Evolutionary conservation across 768 basidiomycete species (phyloP), one percentile per base, ranked within the genome.

Genomic region (Pleurotus platypus): DNA sequence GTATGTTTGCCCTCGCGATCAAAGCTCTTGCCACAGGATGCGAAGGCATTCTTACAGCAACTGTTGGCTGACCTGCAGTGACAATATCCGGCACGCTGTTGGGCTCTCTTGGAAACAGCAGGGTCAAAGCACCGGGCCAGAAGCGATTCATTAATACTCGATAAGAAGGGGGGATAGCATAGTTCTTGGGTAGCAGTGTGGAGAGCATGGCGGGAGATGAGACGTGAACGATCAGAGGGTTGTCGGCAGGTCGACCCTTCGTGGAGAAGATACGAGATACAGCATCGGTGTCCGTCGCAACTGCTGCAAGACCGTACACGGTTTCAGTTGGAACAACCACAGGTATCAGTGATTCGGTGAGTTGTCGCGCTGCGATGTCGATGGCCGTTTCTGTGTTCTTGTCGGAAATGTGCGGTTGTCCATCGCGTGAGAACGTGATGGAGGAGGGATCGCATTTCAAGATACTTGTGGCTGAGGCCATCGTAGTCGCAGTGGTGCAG

Each of bases 271-370:
- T 94, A 63, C 79, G 80, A 2, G 78, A 66, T 4, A 84, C 81
- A 2, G 95, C 93, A 13, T 71, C 61, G 6, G 80, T 61, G 63
- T 84, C 74, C 46, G 93, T 73, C 0, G 96, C 94, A 18, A 86
- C 72, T 0, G 94, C 97, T 26, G 91, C 97, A n/a, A 99, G 84
- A 1, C 97, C 97, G 70, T 98, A 99, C 9, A 99, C 97, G 0
- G 97, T 98, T 72, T 99, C 97, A 27, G 97, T 98, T 0, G 97
- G 96, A 67, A 99, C 91, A 0, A 88, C 95, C 56, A 98, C 89
- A 18, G 82, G 77, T 57, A 83, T 75, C 13, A 70, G 63, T 20
- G 72, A 72, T 35, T 78, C 62, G 46, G 77, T 70, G 5, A 90
- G 78, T 56, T 81, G 77, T 56, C 76, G 73, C 5, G 84, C 73